Evolutionary conservation across 768 basidiomycete genomes (phyloP).

Genomic region (Phanerochaete sordida): DNA sequence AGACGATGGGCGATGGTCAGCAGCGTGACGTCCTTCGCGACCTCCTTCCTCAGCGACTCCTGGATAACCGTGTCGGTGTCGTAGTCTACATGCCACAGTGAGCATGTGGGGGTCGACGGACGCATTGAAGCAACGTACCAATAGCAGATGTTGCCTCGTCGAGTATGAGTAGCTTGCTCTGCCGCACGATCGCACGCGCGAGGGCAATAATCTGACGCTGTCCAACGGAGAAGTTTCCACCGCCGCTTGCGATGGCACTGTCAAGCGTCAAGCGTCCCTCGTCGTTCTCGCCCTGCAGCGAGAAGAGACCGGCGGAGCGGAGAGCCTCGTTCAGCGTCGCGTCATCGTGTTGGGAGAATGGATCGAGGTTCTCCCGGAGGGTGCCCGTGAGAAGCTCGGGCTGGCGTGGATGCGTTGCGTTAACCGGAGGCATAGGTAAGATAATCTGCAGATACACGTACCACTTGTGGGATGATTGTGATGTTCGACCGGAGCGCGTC

Average conservation of each 20-base stretch:
- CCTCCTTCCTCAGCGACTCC: slow-evolving; percentile 43
- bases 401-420: no score
- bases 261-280: slow-evolving; percentile 41
- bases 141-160: slow-evolving; percentile 55
- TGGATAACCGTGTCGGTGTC: slow-evolving; percentile 56
- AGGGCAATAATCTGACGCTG: slow-evolving; percentile 59
- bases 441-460: slow-evolving; percentile 25
- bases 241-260: slow-evolving; percentile 39
- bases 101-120: no score
- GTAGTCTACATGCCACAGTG: no score
- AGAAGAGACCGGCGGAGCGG: slow-evolving; percentile 35
- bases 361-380: slow-evolving; percentile 46
- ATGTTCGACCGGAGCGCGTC: slow-evolving; percentile 49
- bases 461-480: slow-evolving; percentile 58
- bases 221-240: slow-evolving; percentile 47
- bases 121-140: no score
- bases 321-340: slow-evolving; percentile 37
- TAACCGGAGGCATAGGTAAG: no score
- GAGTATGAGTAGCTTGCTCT: slow-evolving; percentile 53
- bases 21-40: slow-evolving; percentile 40
- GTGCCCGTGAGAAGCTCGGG: slow-evolving; percentile 42
- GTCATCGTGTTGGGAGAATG: slow-evolving; percentile 47
- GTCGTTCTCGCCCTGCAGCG: slow-evolving; percentile 27
- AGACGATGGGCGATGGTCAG: slow-evolving; percentile 56
- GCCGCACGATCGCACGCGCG: slow-evolving; percentile 53